Conservation (phyloP, 2,329 filamentous ascomycete species). For the Fusarium nanum region DNA sequence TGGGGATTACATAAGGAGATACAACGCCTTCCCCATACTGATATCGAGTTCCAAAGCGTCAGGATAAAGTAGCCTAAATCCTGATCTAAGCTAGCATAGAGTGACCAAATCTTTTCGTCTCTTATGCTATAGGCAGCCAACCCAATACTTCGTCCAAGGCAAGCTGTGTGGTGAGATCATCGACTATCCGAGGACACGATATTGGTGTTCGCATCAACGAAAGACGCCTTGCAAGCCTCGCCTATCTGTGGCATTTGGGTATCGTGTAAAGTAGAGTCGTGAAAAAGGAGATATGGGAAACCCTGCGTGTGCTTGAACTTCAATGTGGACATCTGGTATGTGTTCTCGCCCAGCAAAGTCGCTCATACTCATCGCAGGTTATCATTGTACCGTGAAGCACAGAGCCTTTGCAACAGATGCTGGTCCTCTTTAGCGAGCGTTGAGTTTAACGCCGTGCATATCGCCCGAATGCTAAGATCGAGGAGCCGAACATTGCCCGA, state of each 20-base stretch:
- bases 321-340: too few relatives aligned
- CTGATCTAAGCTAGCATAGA: too few relatives aligned
- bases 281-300: not conserved
- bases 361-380: not conserved
- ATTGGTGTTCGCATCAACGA: not conserved
- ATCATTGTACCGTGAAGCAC: not conserved
- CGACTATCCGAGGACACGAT: not conserved
- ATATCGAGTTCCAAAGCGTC: too few relatives aligned
- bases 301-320: too few relatives aligned
- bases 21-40: too few relatives aligned
- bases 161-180: not conserved
- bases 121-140: too few relatives aligned
- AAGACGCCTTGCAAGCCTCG: not conserved
- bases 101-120: too few relatives aligned
- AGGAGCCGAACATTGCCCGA: not conserved
- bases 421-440: not conserved
- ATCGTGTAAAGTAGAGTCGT: not conserved
- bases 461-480: not conserved
- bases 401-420: too few relatives aligned
- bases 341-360: not conserved
- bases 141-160: not conserved
- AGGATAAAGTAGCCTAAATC: too few relatives aligned
- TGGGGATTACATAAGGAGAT: too few relatives aligned
- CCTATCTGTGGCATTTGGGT: not conserved
- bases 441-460: not conserved